Base-by-base conservation (phyloP, 2,329 filamentous ascomycete species). In the Ascochyta koolunga region DNA sequence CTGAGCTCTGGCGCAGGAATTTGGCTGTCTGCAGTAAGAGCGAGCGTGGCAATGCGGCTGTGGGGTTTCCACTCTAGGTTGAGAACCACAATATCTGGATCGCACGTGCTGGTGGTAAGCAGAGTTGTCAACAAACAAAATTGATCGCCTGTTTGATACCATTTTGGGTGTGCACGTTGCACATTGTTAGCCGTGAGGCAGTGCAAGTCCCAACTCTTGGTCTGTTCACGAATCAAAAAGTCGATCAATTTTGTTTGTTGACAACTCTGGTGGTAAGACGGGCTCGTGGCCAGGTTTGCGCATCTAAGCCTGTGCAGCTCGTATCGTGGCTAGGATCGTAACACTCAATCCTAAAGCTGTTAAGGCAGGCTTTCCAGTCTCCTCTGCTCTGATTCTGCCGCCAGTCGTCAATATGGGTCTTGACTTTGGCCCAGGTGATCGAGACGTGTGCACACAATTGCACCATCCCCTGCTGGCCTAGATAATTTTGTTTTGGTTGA, bases 61-160 rank as follows among this genome's bases (percentile, higher is more conserved):
- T 64, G 61, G 50, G 59, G 54, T 58, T 11, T 49, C 61, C 61
- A 64, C 40, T 62, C 59, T 43, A 64, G 36, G 48, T 50, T 61
- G 40, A 62, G 56, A 57, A 60, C 56, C 46, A 61, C 54, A 54
- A 50, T 43, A 29, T 42, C 35, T 43, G 56, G 38, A 13, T 18
- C 9, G 9, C 11, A 11, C 15, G 5, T 40, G 37, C 43, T 29
- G 40, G 49, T 61, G 41, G 45, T 4, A 39, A 64, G 59, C n/a
- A n/a, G n/a, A n/a, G n/a, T n/a, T n/a, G n/a, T n/a, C n/a, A n/a
- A n/a, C n/a, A n/a, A n/a, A n/a, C n/a, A n/a, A n/a, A n/a, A n/a
- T n/a, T n/a, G n/a, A n/a, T n/a, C n/a, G n/a, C n/a, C n/a, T n/a
- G n/a, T n/a, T n/a, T n/a, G n/a, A n/a, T n/a, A n/a, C n/a, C n/a